Base-by-base conservation (phyloP, 805 yeast species). In the Cyberlindnera galapagoensis region DNA sequence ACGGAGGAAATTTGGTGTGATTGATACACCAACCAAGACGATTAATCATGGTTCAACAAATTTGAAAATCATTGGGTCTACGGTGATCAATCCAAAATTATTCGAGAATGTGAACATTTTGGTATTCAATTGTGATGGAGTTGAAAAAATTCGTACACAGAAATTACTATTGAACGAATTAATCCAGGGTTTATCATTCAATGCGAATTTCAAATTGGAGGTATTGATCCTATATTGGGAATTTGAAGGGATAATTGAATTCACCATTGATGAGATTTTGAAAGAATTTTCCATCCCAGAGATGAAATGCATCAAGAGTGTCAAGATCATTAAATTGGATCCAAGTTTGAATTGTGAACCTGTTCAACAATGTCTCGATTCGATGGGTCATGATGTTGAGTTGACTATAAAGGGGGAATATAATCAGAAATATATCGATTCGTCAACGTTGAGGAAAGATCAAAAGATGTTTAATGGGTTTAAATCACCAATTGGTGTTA, bases 211-310 rank as follows among this genome's bases (percentile, higher is more conserved):
- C 22, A 51, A 52, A 29, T 57, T 62, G 32, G 52, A 53, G 19
- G 35, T 63, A 9, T 14, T 62, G 16, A 40, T 64, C 3, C 37
- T 62, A 3, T 61, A 56, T 34, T 63, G 70, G 70, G 65, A 61
- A 24, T 51, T 65, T n/a, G 49, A 57, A 27, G 38, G 40, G 3
- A 33, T 35, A 2, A 57, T 56, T 17, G 51, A 52, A 23, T 35
- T 54, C 17, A 49, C 54, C 21, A 22, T 45, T 4, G 35, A 42
- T 15, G 56, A 57, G 28, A 56, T 60, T n/a, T 36, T 58, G 4
- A 51, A 49, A 30, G 51, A 51, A 19, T 51, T 61, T 24, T 43
- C 43, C 13, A 35, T 55, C 12, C 43, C 54, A 6, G 25, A 56
- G 3, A 44, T 44, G 21, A 51, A 51, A 14, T 40, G 52, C 18